These are phyloP conservation scores for Aspergillus hiratsukae DNA, from an alignment of 2,329 filamentous ascomycete genomes.

Conservation along the genomic window DNA sequence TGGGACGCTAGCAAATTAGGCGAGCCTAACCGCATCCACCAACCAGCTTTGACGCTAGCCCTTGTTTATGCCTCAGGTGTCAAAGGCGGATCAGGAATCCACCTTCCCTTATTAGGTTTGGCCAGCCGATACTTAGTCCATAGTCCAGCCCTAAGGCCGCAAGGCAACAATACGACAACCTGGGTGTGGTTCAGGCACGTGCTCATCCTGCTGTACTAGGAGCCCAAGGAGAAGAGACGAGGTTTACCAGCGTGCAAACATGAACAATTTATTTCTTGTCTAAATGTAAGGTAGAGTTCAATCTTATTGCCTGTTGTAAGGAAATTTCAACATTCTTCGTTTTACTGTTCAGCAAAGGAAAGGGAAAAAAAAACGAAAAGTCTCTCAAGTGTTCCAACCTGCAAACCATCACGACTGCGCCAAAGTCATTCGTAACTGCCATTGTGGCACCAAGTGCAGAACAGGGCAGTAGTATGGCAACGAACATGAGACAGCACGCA, in stretches of 20 bases:
- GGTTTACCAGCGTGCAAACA: neutral
- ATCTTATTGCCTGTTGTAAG: neutral
- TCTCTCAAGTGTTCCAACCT: neutral
- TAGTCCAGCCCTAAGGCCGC: constrained; percentile 5
- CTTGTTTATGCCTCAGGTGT: constrained; percentile 10
- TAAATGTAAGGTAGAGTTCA: neutral
- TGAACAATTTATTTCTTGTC: neutral
- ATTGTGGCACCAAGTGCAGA: neutral
- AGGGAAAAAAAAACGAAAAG: neutral
- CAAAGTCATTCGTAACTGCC: neutral
- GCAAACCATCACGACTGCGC: neutral
- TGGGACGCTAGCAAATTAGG: constrained; percentile 41
- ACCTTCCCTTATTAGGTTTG: neutral
- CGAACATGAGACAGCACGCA: neutral
- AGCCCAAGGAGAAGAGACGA: neutral
- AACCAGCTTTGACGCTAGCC: constrained; percentile 15
- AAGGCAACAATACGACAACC: constrained; percentile 5
- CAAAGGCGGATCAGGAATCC: neutral
- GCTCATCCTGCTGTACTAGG: neutral
- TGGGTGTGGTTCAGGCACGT: neutral
- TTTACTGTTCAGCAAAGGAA: neutral
- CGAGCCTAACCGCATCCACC: constrained; percentile 24
- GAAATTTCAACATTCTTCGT: neutral
- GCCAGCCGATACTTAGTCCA: neutral
- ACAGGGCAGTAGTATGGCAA: neutral